Conservation (phyloP, 164 flowering plant genomes). For the Vitis labrusca region DNA sequence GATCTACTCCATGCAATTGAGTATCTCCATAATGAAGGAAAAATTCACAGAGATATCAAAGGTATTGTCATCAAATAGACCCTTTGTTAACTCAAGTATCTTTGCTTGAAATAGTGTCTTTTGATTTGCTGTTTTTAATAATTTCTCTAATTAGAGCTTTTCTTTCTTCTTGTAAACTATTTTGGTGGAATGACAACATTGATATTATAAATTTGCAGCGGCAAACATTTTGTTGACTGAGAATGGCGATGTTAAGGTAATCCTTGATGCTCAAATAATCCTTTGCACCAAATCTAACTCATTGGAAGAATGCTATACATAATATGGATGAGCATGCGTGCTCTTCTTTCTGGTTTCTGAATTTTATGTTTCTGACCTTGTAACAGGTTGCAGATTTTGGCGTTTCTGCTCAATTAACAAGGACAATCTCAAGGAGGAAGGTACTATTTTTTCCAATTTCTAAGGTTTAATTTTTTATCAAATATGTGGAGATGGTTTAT, state of each 20-base stretch:
- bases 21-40: conserved; percentile 93
- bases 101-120: too few relatives aligned
- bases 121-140: too few relatives aligned
- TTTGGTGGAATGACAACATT: conserved; percentile 11
- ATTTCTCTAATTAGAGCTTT: conserved; percentile 9
- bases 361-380: conserved; percentile 18
- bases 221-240: conserved; percentile 93
- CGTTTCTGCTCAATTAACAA: conserved; percentile 95
- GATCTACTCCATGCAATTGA: conserved; percentile 97
- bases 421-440: conserved; percentile 99
- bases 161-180: background rate
- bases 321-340: background rate
- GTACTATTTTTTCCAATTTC: conserved; percentile 24
- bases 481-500: background rate
- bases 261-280: background rate
- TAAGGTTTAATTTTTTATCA: background rate
- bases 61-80: conserved; percentile 25
- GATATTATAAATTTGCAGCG: conserved; percentile 60
- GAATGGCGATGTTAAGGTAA: conserved; percentile 98
- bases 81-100: too few relatives aligned
- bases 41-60: conserved; percentile 98
- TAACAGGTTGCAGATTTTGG: conserved; percentile 98
- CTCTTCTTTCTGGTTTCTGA: background rate
- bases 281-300: background rate
- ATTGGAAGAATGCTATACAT: background rate